Evolutionary conservation across 1,284 basidiomycete species (phyloP), one percentile per base, ranked within the genome.

Genomic region (Leccinum huronense): DNA sequence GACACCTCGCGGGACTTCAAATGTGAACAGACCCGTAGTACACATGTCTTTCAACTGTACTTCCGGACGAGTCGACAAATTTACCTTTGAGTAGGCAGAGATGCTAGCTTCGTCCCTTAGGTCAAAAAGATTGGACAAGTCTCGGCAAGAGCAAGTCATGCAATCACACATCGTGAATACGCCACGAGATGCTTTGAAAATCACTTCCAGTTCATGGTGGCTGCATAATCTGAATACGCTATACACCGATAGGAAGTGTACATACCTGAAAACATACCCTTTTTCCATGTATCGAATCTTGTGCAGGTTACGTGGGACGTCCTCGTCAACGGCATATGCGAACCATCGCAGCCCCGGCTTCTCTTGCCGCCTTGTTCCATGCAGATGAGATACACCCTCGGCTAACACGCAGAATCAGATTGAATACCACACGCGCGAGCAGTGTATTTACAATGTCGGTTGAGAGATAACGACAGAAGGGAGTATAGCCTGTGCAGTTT

Each of bases 241-340:
- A 34, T 57, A 57, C 45, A 33, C 31, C 27, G 7, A 14, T 3
- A 45, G 56, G 19, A 42, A 30, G 42, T 23, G 23, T 23, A 63
- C 62, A 16, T 65, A 83, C 59, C 69, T 82, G 82, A 80, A 82
- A 19, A 74, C 63, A 59, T 87, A 88, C 10, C 77, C 76, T 38
- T 73, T 74, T 68, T 88, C 86, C 14, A 85, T 65, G 69, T 88
- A 88, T 59, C 66, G 65, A 63, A 88, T 88, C 19, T 69, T 70
- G 0, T 73, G 67, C 2, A 78, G 71, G 10, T 83, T 68, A 2
- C 68, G 71, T 0, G 86, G 86, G 2, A 83, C 66, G 14, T 79
- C 75, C 40, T 86, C 81, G 6, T 80, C 79, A 65, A 83, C 79
- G 5, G 86, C 79, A 75, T 64, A 89, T 78, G 1, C 71, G 76